Evolutionary conservation across 2,329 filamentous ascomycete species (phyloP).

Genomic region (Didymella pinodella): DNA sequence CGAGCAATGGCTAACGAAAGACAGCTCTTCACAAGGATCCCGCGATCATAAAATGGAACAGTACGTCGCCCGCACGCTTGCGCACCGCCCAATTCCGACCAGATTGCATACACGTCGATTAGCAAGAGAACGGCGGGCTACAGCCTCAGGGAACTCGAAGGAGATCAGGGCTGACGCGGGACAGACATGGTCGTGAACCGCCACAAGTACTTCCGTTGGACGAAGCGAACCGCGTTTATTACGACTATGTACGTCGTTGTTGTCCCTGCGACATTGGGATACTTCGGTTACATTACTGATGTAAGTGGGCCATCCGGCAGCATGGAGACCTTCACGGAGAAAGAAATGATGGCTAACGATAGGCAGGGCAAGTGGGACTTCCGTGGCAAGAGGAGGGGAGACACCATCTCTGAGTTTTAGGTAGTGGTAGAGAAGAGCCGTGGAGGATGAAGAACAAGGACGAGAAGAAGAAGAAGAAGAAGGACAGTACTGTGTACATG

Average conservation of each 20-base stretch:
- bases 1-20: constrained; percentile 37
- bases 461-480: not conserved
- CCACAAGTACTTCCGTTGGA: constrained; percentile 97
- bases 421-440: constrained; percentile 8
- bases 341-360: constrained; percentile 21
- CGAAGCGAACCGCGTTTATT: constrained; percentile 78
- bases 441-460: not conserved
- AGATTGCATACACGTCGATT: not conserved
- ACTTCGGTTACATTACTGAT: constrained; percentile 80
- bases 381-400: constrained; percentile 86
- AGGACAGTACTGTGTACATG: constrained; percentile 26
- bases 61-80: constrained; percentile 53
- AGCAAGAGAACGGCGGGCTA: not conserved
- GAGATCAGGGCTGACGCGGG: constrained; percentile 20
- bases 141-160: not conserved
- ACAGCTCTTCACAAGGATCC: constrained; percentile 62
- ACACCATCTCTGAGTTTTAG: constrained; percentile 81
- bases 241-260: constrained; percentile 78
- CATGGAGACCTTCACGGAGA: constrained; percentile 15
- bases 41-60: constrained; percentile 64
- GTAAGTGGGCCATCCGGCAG: constrained; percentile 67
- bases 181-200: constrained; percentile 84
- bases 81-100: constrained; percentile 29
- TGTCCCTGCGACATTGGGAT: constrained; percentile 75
- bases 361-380: constrained; percentile 83